Evolutionary conservation across 352 stramenopile species (phyloP).

Genomic region (Pythium pyrilobum): DNA sequence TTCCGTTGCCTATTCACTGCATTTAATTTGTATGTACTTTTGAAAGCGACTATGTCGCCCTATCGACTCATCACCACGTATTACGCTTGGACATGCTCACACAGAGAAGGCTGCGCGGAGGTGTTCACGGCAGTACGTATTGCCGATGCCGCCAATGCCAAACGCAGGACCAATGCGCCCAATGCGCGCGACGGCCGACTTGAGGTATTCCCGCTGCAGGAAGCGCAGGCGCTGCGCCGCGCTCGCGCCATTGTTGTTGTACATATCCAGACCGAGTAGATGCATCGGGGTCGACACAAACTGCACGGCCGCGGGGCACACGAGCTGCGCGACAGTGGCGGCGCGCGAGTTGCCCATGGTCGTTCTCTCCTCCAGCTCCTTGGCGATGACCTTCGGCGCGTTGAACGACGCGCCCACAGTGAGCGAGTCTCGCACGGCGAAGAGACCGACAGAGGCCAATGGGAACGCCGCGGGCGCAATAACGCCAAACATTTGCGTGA

Average conservation of each 20-base stretch:
- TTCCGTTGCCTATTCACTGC: too few relatives aligned
- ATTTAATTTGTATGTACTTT: background rate
- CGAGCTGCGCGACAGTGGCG: slow-evolving; percentile 64
- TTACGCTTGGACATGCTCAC: too few relatives aligned
- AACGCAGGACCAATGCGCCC: slow-evolving; percentile 86
- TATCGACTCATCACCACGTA: too few relatives aligned
- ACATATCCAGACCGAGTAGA: slow-evolving; percentile 84
- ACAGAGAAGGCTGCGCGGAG: slow-evolving; percentile 35
- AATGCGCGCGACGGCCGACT: slow-evolving; percentile 79
- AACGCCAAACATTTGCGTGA: slow-evolving; percentile 89
- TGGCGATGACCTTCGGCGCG: slow-evolving; percentile 60
- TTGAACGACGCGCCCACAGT: slow-evolving; percentile 89
- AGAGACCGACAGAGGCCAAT: slow-evolving; percentile 76
- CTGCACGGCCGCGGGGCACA: slow-evolving; percentile 81
- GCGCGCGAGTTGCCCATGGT: slow-evolving; percentile 46
- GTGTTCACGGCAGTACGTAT: slow-evolving; percentile 57
- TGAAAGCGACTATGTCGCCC: background rate
- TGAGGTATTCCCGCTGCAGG: slow-evolving; percentile 77
- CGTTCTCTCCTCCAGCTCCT: slow-evolving; percentile 48
- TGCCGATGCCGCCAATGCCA: slow-evolving; percentile 86
- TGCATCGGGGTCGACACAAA: slow-evolving; percentile 88
- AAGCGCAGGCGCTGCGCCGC: slow-evolving; percentile 41
- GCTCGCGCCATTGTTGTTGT: slow-evolving; percentile 67
- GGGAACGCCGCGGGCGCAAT: slow-evolving; percentile 72
- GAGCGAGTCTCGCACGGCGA: slow-evolving; percentile 80